A percentile compares a stretch with the other conserved stretches of the same genome.
Evolutionary conservation across 2,329 filamentous ascomycete species (phyloP).

Genomic region (Cytospora chrysosperma): DNA sequence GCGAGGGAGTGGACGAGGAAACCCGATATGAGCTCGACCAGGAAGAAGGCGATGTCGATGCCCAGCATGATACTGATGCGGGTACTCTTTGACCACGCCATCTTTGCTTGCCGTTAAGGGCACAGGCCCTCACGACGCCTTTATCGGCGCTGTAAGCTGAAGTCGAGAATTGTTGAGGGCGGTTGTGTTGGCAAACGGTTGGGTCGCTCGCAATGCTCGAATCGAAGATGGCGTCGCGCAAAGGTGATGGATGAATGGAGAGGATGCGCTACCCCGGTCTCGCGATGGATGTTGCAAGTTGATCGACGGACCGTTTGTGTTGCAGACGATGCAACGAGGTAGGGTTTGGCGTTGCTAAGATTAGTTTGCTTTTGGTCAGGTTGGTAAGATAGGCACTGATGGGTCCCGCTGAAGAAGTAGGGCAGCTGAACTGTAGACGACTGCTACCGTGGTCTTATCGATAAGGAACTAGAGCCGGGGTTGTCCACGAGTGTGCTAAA

Average conservation of each 20-base stretch:
- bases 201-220: neutral
- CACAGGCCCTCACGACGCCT: slow-evolving; percentile 12
- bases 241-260: neutral
- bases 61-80: slow-evolving; percentile 90
- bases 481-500: neutral
- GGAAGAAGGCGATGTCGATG: slow-evolving; percentile 87
- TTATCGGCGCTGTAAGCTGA: neutral
- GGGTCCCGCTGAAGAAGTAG: neutral
- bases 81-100: slow-evolving; percentile 89
- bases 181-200: neutral
- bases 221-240: neutral
- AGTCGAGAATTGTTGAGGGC: neutral
- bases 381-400: neutral
- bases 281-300: neutral
- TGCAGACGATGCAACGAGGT: neutral
- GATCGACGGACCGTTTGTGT: neutral
- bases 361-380: neutral
- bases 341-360: neutral
- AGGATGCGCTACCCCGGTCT: neutral
- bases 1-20: slow-evolving; percentile 89
- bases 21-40: slow-evolving; percentile 82
- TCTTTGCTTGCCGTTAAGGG: slow-evolving; percentile 39
- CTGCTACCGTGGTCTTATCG: neutral
- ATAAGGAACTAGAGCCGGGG: neutral
- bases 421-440: neutral